Conservation (phyloP, 371 early-diverging fungal species). For the Thermomucor indicae-seudaticae region DNA sequence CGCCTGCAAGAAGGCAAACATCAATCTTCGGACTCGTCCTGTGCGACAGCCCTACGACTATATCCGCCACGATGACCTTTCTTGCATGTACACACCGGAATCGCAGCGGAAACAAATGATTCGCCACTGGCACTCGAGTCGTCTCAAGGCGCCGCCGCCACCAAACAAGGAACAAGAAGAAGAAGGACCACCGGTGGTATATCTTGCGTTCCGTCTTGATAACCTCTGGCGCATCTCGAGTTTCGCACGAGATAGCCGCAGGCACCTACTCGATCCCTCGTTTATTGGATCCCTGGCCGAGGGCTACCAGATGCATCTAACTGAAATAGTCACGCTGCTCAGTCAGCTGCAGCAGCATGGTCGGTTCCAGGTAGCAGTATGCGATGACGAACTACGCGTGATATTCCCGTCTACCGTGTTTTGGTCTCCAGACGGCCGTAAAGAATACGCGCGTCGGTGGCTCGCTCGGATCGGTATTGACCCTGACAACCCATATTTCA, state of each 20-base stretch:
- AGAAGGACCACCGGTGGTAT: not conserved
- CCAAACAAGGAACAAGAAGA: too few species aligned
- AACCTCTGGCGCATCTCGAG: too few species aligned
- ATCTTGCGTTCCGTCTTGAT: conserved; percentile 7
- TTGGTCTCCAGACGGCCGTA: conserved; percentile 4
- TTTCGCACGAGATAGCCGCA: too few species aligned
- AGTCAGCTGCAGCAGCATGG: conserved; percentile 4
- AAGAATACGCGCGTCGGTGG: conserved; percentile 11
- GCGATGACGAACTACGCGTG: conserved; percentile 8
- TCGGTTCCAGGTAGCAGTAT: not conserved
- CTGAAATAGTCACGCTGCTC: conserved; percentile 6
- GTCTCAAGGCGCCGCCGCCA: conserved; percentile 5
- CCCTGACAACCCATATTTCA: conserved; percentile 15
- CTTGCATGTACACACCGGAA: conserved; percentile 1
- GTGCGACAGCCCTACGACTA: conserved; percentile 5
- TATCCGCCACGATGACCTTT: conserved; percentile 13
- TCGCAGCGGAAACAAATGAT: not conserved
- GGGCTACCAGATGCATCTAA: conserved; percentile 4
- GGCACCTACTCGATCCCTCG: conserved; percentile 6
- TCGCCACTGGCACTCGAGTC: conserved; percentile 8
- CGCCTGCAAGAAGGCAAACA: not conserved
- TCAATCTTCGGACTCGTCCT: not conserved
- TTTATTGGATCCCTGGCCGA: conserved; percentile 7
- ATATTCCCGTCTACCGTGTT: conserved; percentile 6
- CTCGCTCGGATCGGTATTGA: conserved; percentile 18